These are phyloP conservation scores for Cerrena zonata DNA, from an alignment of 1,284 basidiomycete genomes.

Conservation along the genomic window DNA sequence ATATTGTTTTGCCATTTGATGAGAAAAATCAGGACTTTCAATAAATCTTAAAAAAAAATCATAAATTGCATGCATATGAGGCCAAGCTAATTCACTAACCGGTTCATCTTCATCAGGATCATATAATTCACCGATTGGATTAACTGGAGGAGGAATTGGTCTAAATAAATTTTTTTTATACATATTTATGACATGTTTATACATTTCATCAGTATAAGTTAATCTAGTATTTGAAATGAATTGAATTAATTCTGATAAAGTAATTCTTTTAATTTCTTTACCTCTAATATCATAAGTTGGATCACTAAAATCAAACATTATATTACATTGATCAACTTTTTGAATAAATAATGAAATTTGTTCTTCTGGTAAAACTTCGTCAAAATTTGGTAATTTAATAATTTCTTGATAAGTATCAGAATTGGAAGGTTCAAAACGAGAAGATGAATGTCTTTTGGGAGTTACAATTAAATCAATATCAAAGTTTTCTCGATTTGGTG, in stretches of 20 bases:
- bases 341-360: slow-evolving; percentile 88
- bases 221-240: slow-evolving; percentile 96
- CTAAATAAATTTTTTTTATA: slow-evolving; percentile 97
- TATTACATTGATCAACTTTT: slow-evolving; percentile 93
- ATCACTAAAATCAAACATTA: slow-evolving; percentile 99
- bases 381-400: too few relatives aligned
- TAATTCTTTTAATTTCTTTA: slow-evolving; percentile 98
- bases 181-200: slow-evolving; percentile 99
- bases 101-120: slow-evolving; percentile 99
- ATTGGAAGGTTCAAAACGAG: too few relatives aligned
- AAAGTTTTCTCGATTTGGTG: too few relatives aligned
- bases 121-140: slow-evolving; percentile 97
- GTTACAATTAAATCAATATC: too few relatives aligned
- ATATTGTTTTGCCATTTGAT: slow-evolving; percentile 94
- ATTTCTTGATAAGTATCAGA: too few relatives aligned
- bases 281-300: slow-evolving; percentile 91
- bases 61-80: slow-evolving; percentile 98
- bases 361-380: slow-evolving; percentile 87
- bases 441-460: too few relatives aligned
- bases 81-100: slow-evolving; percentile 98
- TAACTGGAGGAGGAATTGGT: slow-evolving; percentile 98
- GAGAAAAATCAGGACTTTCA: slow-evolving; percentile 97
- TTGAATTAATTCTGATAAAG: slow-evolving; percentile 97
- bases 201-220: slow-evolving; percentile 95
- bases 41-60: slow-evolving; percentile 99